Evolutionary conservation across 73 alveolate species (phyloP).

Genomic region (Stentor roeselii): DNA sequence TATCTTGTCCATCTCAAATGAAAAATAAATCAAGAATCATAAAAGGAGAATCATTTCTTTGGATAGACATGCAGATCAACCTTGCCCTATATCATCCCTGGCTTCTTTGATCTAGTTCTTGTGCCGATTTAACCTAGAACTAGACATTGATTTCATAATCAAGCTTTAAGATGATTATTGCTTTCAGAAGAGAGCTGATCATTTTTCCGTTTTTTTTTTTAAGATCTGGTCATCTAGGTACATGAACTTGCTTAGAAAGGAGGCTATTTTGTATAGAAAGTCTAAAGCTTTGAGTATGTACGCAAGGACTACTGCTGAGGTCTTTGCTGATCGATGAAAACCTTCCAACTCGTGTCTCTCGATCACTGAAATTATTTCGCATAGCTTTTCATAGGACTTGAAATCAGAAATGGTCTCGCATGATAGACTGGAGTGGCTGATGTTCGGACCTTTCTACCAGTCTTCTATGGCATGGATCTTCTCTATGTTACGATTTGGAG

Average conservation of each 20-base stretch:
- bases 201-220: not conserved
- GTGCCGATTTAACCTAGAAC: too few species aligned
- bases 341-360: not conserved
- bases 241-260: constrained; percentile 14
- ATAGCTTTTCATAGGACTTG: not conserved
- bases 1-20: too few species aligned
- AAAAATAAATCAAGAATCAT: too few species aligned
- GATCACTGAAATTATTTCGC: not conserved
- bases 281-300: constrained; percentile 9
- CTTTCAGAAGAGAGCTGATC: not conserved
- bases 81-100: too few species aligned
- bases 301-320: constrained; percentile 6
- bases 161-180: too few species aligned
- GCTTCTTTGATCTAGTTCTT: too few species aligned
- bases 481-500: not conserved
- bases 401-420: not conserved
- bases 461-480: not conserved
- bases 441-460: not conserved
- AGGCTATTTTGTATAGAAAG: not conserved
- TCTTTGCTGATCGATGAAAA: not conserved
- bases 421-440: not conserved
- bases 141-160: too few species aligned
- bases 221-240: constrained; percentile 5
- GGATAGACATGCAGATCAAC: too few species aligned
- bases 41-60: too few species aligned